Conservation (phyloP, 768 basidiomycete species). For the Nidularia pulvinata region DNA sequence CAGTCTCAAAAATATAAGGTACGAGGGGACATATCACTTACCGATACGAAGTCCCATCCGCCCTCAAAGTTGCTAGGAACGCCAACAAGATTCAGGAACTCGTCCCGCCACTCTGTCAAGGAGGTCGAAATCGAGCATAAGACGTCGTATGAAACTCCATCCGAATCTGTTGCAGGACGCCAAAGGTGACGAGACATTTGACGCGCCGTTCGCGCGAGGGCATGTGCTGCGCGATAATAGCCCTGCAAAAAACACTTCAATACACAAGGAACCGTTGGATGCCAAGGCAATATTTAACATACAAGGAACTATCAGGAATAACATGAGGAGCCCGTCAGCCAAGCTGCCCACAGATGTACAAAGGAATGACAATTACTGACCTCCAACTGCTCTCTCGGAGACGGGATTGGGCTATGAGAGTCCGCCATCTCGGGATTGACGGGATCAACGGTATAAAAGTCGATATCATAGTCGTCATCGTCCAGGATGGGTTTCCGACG, state of each 20-base stretch:
- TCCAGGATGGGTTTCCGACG: conserved; percentile 84
- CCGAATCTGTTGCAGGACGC: conserved; percentile 73
- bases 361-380: conserved; percentile 40
- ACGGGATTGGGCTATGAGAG: conserved; percentile 44
- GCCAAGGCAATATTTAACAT: conserved; percentile 27
- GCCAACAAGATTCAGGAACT: conserved; percentile 76
- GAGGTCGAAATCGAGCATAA: conserved; percentile 54
- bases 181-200: conserved; percentile 82
- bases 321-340: no score
- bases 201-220: conserved; percentile 81
- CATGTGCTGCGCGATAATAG: conserved; percentile 83
- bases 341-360: no score
- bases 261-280: no score
- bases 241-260: no score
- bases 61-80: conserved; percentile 84
- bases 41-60: conserved; percentile 88
- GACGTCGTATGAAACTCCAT: conserved; percentile 75
- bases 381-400: conserved; percentile 80
- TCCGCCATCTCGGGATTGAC: conserved; percentile 47
- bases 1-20: conserved; percentile 2
- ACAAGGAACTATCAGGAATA: conserved; percentile 62
- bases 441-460: conserved; percentile 81
- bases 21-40: no score
- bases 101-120: conserved; percentile 73
- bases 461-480: conserved; percentile 89